Base-by-base conservation (phyloP, 768 basidiomycete species). In the Xerocomellus intermedius region DNA sequence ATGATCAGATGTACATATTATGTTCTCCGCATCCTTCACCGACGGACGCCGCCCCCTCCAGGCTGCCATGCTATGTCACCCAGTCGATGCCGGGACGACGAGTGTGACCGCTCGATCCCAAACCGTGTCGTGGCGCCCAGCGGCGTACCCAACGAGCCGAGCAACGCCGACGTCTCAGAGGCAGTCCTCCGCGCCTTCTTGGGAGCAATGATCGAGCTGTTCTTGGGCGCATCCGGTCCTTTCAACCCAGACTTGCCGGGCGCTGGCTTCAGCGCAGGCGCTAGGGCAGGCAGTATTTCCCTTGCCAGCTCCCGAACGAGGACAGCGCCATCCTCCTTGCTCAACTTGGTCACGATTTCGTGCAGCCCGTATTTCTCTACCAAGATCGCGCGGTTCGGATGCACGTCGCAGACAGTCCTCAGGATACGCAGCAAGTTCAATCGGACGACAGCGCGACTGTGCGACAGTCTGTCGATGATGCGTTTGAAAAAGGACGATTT, bases 351-450 rank as follows among this genome's bases (percentile, higher is more conserved):
- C 53, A 99, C 91, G 4, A 94, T 84, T 33, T 86, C 87, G 53
- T 89, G 77, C 48, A 96, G 73, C 0, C 89, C 90, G 65, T 90
- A 96, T 44, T 83, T 79, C 66, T 91, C 88, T 24, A 96, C 91
- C 46, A 95, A 75, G 64, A 85, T 82, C 3, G 85, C 84, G 9
- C 88, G 81, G 63, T 94, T 94, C 3, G 93, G 92, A 61, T 95
- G 91, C 8, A 86, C 85, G 58, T 99, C 96, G 70, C 91, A 95
- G 2, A 95, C 86, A 0, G 87, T 81, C 55, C 86, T 82, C 42
- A 96, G 77, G 54, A 98, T 84, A 44, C 91, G 84, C 52, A 99
- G 78, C 32, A 99, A 77, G 69, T 93, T 96, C 37, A 98, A 83
- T 44, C 94, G 86, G 13, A 97, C 90, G 50, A 96, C 88, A 2